Base-by-base conservation (phyloP, 2,329 filamentous ascomycete genomes). In the Colletotrichum sp. region DNA sequence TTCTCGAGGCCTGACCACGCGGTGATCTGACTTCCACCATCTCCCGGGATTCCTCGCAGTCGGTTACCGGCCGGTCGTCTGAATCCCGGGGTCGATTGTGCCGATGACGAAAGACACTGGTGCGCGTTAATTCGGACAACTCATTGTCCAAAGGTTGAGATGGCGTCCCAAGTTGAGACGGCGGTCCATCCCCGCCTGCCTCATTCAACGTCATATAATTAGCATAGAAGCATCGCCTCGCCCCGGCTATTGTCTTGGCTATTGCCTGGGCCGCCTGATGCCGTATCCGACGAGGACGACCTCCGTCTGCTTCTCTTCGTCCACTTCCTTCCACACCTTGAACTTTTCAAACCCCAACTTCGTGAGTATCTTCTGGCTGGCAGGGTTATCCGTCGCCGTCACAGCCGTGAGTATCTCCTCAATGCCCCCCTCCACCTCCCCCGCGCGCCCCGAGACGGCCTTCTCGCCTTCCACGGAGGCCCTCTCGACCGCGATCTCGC, bases 331-430 rank as follows among this genome's bases (percentile, higher is more conserved):
- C 83, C 85, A 89, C 30, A 78, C 81, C 78, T 87, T 86, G 58
- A 86, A 86, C 48, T 86, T 79, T 78, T 83, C 83, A 77, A 93
- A 92, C 1, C 92, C 91, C 16, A 80, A 82, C 80, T 93, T 93
- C 64, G 81, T 79, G 70, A 94, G 78, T 9, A 94, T 89, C 5
- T 86, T 86, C 73, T 88, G 87, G 78, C 92, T 94, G 5, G 84
- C 85, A 9, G 75, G 71, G 78, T 94, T 93, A 15, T 81, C 80
- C 1, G 81, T 81, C 48, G 89, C 86, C 12, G 89, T 89, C 8
- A 89, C 81, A 2, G 89, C 89, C 21, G 84, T 79, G 58, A 91
- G 76, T 62, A 82, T 78, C 80, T 90, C 88, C 32, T 81, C 81
- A 2, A 15, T 10, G 28, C 15, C 55, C 15, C 18, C 28, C 16